Percentiles rank a stretch among this genome's conserved stretches.
Conservation (phyloP, 306 rosid species). For the Quercus aquifolioides region DNA sequence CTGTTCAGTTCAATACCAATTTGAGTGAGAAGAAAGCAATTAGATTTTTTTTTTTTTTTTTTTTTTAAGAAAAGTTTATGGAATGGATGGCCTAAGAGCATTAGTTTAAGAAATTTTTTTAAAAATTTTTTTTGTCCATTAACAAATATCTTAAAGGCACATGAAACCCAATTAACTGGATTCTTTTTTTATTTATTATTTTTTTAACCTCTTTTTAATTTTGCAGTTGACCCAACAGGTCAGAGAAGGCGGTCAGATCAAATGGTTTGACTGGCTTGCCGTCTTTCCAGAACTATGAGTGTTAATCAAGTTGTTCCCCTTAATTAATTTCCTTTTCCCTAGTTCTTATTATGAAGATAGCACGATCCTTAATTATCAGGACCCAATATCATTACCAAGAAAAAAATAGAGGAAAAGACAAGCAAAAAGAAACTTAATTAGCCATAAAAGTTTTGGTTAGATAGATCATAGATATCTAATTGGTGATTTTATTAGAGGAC, state of each 20-base stretch:
- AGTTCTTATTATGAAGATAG: neutral
- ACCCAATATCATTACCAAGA: neutral
- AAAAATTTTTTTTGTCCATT: no score
- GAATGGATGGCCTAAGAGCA: no score
- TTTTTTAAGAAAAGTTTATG: no score
- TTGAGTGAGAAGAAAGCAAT: neutral
- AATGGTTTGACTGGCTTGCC: conserved; percentile 24
- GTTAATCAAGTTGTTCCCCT: neutral
- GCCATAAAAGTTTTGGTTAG: neutral
- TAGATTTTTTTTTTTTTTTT: no score
- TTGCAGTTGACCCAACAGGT: conserved; percentile 14
- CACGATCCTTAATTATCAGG: neutral
- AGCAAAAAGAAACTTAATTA: neutral
- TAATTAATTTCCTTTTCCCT: neutral
- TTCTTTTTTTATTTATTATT: neutral
- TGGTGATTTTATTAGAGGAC: no score
- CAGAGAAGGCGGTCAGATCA: neutral
- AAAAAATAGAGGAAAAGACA: neutral
- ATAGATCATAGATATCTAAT: neutral
- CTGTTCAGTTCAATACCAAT: neutral
- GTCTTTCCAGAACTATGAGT: neutral
- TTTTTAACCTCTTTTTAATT: no score
- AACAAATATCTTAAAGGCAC: no score
- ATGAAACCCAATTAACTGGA: rapidly evolving
- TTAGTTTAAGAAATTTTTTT: no score